Evolutionary conservation across 352 stramenopile genomes (phyloP).

Genomic region (Globisporangium orthogonon): DNA sequence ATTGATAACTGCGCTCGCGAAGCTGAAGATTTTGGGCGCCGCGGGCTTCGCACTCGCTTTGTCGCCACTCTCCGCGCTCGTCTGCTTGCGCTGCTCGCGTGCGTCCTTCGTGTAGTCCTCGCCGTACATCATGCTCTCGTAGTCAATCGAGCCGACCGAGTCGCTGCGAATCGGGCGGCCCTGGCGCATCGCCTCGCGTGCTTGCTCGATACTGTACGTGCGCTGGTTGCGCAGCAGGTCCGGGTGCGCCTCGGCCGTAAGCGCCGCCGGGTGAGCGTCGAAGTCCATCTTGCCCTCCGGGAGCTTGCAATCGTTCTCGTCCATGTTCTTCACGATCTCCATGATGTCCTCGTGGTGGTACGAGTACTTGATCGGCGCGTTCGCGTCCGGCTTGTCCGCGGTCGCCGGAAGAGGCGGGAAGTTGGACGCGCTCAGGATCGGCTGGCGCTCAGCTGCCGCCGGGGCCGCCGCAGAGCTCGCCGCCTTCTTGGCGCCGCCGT

Average conservation of each 20-base stretch:
- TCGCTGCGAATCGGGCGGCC: slow-evolving; percentile 84
- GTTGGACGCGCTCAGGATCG: slow-evolving; percentile 75
- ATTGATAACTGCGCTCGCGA: slow-evolving; percentile 74
- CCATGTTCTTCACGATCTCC: slow-evolving; percentile 89
- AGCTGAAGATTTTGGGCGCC: slow-evolving; percentile 50
- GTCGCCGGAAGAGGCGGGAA: slow-evolving; percentile 68
- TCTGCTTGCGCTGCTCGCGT: slow-evolving; percentile 60
- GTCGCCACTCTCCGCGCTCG: slow-evolving; percentile 14
- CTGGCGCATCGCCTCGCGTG: slow-evolving; percentile 84
- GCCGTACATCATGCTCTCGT: slow-evolving; percentile 88
- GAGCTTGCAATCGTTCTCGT: slow-evolving; percentile 78
- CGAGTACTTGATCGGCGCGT: slow-evolving; percentile 50
- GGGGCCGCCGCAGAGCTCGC: slow-evolving; percentile 1
- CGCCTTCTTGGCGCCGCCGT: slow-evolving; percentile 27
- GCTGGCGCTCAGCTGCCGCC: slow-evolving; percentile 46
- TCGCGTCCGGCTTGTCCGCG: slow-evolving; percentile 24
- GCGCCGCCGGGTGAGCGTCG: slow-evolving; percentile 60
- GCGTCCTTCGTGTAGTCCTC: slow-evolving; percentile 87
- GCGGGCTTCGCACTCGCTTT: slow-evolving; percentile 1
- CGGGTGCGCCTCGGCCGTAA: slow-evolving; percentile 75
- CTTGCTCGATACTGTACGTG: slow-evolving; percentile 91
- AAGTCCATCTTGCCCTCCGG: slow-evolving; percentile 79
- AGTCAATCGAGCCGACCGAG: slow-evolving; percentile 84
- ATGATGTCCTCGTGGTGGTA: slow-evolving; percentile 90
- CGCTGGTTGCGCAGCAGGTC: slow-evolving; percentile 88